Base-by-base conservation (phyloP, 257 asterid genomes). In the Solanum etuberosum region DNA sequence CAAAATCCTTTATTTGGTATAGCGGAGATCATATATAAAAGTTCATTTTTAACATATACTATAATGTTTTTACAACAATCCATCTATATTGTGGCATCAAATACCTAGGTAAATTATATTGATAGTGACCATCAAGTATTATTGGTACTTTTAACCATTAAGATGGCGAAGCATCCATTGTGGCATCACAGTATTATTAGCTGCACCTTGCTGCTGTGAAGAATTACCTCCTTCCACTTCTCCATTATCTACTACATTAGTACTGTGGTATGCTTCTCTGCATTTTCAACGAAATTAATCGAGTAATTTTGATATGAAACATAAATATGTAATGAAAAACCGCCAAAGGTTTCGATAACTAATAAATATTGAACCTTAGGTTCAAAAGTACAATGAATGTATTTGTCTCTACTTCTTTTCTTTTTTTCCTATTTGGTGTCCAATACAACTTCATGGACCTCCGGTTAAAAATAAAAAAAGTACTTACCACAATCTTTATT, bases 161-260 rank as follows among this genome's bases (percentile, higher is more conserved):
- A 88, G 38, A n/a, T 90, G 89, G 61, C 67, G 27, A 42, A 87
- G 89, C 95, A 93, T 93, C 98, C 98, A 94, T 21, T 93, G 78
- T 32, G 94, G 98, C 90, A 94, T 90, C 54, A 40, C 88, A 74
- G 91, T 77, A 89, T 86, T 89, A 29, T 86, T 89, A 29, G 91
- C 35, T 67, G 73, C 74, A 67, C 90, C 93, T 81, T 84, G 89
- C 65, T 88, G 95, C 83, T 61, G 51, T 40, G 87, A 25, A 65
- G 32, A 21, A 34, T 13, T 21, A 59, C 87, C 87, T 65, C 86
- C 93, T 87, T 88, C 94, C 34, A 31, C 88, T 88, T 86, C 95
- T 68, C 88, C 92, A 61, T 86, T 88, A 4, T 90, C 92, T 46
- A 86, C 90, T 35, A 13, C 65, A 13, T 31, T 15, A n/a, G 81